Base-by-base conservation (phyloP, 2,329 filamentous ascomycete species). In the Pseudocercospora vitis region DNA sequence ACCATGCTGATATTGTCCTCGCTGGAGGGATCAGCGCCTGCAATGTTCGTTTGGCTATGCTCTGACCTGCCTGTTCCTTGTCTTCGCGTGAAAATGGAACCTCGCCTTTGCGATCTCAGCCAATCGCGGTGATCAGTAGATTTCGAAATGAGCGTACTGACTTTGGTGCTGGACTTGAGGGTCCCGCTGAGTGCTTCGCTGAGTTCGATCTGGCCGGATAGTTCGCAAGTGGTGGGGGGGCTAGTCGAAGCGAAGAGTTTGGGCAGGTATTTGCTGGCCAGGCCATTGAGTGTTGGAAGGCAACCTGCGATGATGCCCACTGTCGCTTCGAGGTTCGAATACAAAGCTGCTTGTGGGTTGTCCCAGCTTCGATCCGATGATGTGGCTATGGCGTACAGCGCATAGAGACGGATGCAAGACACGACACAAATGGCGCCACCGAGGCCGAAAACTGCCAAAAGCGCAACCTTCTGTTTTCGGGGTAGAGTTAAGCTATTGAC, bases 371-470 rank as follows among this genome's bases (percentile, higher is more conserved):
- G 50, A 39, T 65, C 64, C 4, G 54, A 19, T 3, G 56, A 50
- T 11, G 55, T 55, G 7, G 62, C 58, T 12, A 63, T 54, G n/a
- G 58, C 56, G 33, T 63, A 60, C 14, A 65, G 54, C 7, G 58
- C 57, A 21, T 59, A 56, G 5, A 64, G 56, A 24, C 62, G 60
- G 7, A 65, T 50, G 14, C 62, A 53, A 9, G 62, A 64, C 7
- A 63, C 56, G n/a, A 57, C 33, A 28, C 60, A 63, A 6, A 57
- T 56, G 56, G 69, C 50, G 6, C 60, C 61, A 16, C 68, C 68
- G 19, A 70, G 58, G 1, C 64, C 66, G 40, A 71, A 70, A 1
- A 71, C 60, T 7, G 57, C 62, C 50, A 66, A 66, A 8, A 70
- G 55, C 7, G 62, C 45, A 24, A 46, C 39, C 45, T 65, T 64